Base-by-base conservation (phyloP, 2,329 filamentous ascomycete species). In the Cadophora malorum region DNA sequence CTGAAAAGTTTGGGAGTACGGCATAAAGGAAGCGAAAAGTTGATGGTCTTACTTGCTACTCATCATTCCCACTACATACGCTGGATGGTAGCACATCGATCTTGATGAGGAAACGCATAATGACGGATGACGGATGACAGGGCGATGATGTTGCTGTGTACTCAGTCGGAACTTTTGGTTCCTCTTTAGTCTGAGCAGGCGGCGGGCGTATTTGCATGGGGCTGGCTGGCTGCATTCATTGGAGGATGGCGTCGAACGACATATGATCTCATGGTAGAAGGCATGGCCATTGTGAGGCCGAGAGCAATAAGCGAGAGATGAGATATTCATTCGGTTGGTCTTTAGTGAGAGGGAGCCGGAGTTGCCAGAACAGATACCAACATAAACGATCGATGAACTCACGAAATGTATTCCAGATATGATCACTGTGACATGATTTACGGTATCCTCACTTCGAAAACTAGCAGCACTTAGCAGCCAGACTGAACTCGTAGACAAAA, bases 31-130 rank as follows among this genome's bases (percentile, higher is more conserved):
- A 23, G 64, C 56, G 50, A 63, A 53, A 63, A 63, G 49, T 63
- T 14, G 21, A 33, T 49, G n/a, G 19, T 14, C 21, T 14, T 52
- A 23, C 63, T 8, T 1, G 21, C 28, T 12, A 8, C 12, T 12
- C 23, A 62, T 19, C 41, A 16, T 49, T 41, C 16, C 23, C 16
- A 14, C 19, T 0, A 52, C 38, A 25, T 45, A 21, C 3, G 25
- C 49, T 23, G 21, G 25, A 31, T 2, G 41, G 38, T n/a, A n/a
- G 25, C 25, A 45, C 53, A 58, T 63, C 58, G 53, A 65, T 35
- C 19, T 53, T 60, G 35, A 67, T 50, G 63, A 69, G 38, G 47
- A 69, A 62, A 64, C n/a, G 58, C 55, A 65, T 60, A 66, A 66
- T 52, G 65, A 69, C 63, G 67, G 59, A 71, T 55, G 64, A 63